Evolutionary conservation across 1,139 yeast species (phyloP).

Genomic region (Hansenula lynferdii): DNA sequence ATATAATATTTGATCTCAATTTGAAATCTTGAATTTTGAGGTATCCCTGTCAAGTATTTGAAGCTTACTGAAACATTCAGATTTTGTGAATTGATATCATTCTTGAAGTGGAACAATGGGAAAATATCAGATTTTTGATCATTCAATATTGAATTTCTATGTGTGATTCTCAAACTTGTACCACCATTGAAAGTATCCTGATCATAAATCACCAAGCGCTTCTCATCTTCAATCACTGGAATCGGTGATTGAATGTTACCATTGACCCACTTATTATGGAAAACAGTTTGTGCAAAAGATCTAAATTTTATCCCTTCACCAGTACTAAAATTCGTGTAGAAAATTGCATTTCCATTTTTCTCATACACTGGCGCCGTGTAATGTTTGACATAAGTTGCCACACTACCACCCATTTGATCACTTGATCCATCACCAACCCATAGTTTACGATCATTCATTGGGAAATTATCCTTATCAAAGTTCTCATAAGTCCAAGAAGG

Average conservation of each 20-base stretch:
- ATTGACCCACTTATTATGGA: conserved; percentile 29
- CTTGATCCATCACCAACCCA: conserved; percentile 27
- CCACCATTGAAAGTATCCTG: conserved; percentile 30
- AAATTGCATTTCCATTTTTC: conserved; percentile 16
- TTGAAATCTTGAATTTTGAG: conserved; percentile 13
- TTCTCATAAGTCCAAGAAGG: conserved; percentile 39
- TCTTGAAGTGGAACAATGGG: conserved; percentile 21
- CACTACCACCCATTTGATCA: conserved; percentile 17
- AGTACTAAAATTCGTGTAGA: conserved; percentile 31
- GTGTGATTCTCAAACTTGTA: conserved; percentile 21
- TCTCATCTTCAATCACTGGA: conserved; percentile 21
- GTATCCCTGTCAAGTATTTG: conserved; percentile 14
- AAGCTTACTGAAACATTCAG: conserved; percentile 24
- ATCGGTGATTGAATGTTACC: conserved; percentile 26
- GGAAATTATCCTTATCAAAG: conserved; percentile 21
- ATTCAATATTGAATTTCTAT: conserved; percentile 11
- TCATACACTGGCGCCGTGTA: conserved; percentile 16
- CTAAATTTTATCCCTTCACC: conserved; percentile 30
- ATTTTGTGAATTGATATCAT: conserved; percentile 22
- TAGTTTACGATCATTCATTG: conserved; percentile 29
- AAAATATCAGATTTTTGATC: conserved; percentile 12
- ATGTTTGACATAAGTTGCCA: conserved; percentile 13
- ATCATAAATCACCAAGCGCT: conserved; percentile 16
- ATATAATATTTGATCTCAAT: conserved; percentile 25
- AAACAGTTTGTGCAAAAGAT: conserved; percentile 25